phyloP scores from a whole-genome alignment of 768 basidiomycete species.

The Tremella mesenterica region DNA sequence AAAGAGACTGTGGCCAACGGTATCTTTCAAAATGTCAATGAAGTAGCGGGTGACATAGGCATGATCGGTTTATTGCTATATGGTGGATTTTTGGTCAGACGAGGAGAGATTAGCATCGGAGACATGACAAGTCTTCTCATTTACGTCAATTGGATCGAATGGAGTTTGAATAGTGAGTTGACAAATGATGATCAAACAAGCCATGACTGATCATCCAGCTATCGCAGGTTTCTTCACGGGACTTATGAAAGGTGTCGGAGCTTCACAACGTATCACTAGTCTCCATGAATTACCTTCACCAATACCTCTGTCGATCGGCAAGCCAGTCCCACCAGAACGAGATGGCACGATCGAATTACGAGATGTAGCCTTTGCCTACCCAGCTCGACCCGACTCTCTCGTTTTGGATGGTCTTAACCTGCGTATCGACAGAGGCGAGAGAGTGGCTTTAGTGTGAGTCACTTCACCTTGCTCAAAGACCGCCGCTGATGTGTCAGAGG shows the following conservation, averaged over 20 bases:
- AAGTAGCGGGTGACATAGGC: constrained; percentile 36
- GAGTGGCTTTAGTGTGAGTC: constrained; percentile 86
- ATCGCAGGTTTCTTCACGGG: constrained; percentile 52
- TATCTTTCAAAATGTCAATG: constrained; percentile 67
- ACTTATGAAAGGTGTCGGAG: constrained; percentile 92
- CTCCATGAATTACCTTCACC: constrained; percentile 54
- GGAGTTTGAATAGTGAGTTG: constrained; percentile 31
- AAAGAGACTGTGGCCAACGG: constrained; percentile 82
- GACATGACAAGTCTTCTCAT: constrained; percentile 40
- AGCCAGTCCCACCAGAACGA: constrained; percentile 12
- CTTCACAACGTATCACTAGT: constrained; percentile 81
- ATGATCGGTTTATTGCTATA: constrained; percentile 49
- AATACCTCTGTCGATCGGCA: constrained; percentile 31
- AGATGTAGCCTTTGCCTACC: constrained; percentile 76
- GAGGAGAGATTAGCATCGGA: constrained; percentile 78
- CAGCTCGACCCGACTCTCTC: constrained; percentile 65
- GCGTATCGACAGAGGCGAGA: constrained; percentile 71
- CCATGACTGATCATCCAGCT: constrained; percentile 8
- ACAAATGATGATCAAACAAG: background rate
- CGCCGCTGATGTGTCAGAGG: constrained; percentile 51
- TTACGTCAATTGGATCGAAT: constrained; percentile 41
- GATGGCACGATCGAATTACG: constrained; percentile 66
- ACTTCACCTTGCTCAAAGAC: background rate
- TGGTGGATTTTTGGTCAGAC: constrained; percentile 80
- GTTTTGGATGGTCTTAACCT: constrained; percentile 75